Conservation (phyloP, 2,329 filamentous ascomycete genomes). For the Triangularia setosa region DNA sequence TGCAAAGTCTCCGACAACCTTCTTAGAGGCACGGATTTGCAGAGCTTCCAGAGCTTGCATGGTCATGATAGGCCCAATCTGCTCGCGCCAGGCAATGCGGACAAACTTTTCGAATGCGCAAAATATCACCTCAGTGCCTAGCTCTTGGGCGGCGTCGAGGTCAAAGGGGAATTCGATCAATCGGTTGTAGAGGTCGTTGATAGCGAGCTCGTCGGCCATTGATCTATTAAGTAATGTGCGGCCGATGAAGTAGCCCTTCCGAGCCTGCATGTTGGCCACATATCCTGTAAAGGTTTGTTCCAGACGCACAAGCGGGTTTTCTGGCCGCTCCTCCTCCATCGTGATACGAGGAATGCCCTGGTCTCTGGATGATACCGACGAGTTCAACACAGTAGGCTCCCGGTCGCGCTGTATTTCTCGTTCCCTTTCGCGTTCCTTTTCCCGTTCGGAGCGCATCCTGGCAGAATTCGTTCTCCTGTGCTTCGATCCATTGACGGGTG, state of each 20-base stretch:
- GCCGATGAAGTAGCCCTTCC: conserved; percentile 83
- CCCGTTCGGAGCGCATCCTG: conserved; percentile 40
- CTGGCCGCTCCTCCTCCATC: conserved; percentile 49
- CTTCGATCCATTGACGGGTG: conserved; percentile 31
- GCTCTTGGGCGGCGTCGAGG: conserved; percentile 69
- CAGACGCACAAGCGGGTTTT: conserved; percentile 66
- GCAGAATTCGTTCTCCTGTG: conserved; percentile 34
- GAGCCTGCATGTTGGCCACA: conserved; percentile 73
- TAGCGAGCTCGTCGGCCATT: conserved; percentile 69
- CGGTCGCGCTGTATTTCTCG: neutral
- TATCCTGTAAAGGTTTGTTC: conserved; percentile 86
- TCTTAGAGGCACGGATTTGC: conserved; percentile 63
- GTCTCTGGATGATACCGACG: conserved; percentile 53
- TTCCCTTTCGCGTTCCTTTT: conserved; percentile 33
- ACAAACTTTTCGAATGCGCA: conserved; percentile 93
- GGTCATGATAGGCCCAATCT: conserved; percentile 81
- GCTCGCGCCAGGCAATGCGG: conserved; percentile 79
- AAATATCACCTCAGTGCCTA: conserved; percentile 79
- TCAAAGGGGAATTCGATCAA: conserved; percentile 80
- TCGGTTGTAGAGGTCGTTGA: conserved; percentile 88
- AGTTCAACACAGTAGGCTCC: conserved; percentile 34
- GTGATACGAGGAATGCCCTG: conserved; percentile 41
- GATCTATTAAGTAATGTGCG: conserved; percentile 67
- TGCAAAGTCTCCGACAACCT: conserved; percentile 68
- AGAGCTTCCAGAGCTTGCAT: conserved; percentile 66